phyloP scores from a whole-genome alignment of 495 filamentous ascomycete species.

The Letharia columbiana region DNA sequence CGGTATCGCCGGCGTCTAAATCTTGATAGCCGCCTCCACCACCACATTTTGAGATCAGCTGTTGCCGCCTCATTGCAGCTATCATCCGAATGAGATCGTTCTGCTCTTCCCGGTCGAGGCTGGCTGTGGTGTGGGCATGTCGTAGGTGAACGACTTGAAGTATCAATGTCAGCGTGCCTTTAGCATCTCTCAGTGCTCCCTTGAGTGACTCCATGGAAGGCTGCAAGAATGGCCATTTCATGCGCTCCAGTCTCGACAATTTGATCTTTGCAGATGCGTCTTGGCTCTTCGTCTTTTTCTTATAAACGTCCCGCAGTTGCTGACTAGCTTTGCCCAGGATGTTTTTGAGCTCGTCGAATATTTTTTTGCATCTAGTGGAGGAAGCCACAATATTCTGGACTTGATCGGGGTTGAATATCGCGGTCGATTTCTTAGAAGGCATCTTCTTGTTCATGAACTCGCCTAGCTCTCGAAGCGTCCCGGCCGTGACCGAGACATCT shows the following conservation, averaged over 20 bases:
- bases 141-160: constrained; percentile 2
- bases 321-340: background rate
- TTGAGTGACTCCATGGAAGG: background rate
- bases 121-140: background rate
- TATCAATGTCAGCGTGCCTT: background rate
- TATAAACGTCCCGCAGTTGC: constrained; percentile 1
- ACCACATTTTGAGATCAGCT: background rate
- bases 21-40: background rate
- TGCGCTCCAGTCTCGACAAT: background rate
- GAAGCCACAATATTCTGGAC: background rate
- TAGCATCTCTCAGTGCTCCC: background rate
- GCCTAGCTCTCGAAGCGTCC: background rate
- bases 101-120: background rate
- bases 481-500: constrained; percentile 1
- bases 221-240: background rate
- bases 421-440: background rate
- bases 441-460: background rate
- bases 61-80: background rate
- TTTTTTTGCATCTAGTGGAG: background rate
- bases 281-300: background rate
- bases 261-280: background rate
- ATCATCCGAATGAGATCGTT: background rate
- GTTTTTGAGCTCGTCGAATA: background rate
- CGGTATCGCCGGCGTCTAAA: background rate
- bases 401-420: background rate